Evolutionary conservation across 1,284 basidiomycete genomes (phyloP).

Genomic region (Anthracocystis panici-leucophaei): DNA sequence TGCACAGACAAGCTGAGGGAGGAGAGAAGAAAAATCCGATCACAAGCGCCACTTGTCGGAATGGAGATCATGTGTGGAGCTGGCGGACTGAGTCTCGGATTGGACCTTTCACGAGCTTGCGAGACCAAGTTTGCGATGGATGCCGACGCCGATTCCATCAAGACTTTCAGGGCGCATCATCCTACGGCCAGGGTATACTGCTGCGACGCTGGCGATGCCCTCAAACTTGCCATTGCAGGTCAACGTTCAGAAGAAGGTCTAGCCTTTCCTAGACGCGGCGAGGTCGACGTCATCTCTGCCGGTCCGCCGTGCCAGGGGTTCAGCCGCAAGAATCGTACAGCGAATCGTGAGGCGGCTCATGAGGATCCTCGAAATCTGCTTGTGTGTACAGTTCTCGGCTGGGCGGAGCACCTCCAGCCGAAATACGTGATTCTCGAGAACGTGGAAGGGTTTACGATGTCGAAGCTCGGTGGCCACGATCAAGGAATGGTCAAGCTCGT

Average conservation of each 20-base stretch:
- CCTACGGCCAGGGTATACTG: conserved; percentile 8
- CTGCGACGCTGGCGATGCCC: conserved; percentile 30
- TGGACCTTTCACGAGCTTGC: conserved; percentile 37
- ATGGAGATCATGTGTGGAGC: conserved; percentile 47
- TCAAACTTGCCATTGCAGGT: conserved; percentile 10
- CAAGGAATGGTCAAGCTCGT: conserved; percentile 34
- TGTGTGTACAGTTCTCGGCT: conserved; percentile 29
- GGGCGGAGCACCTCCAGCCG: conserved; percentile 36
- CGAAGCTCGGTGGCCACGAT: conserved; percentile 21
- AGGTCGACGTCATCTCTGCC: conserved; percentile 34
- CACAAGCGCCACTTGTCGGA: background rate
- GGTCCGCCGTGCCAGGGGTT: conserved; percentile 49
- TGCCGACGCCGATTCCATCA: conserved; percentile 7
- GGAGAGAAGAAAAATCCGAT: background rate
- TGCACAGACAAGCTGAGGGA: background rate
- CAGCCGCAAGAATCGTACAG: conserved; percentile 25
- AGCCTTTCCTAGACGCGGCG: conserved; percentile 14
- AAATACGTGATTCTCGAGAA: conserved; percentile 40
- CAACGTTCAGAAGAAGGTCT: background rate
- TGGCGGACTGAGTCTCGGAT: conserved; percentile 40
- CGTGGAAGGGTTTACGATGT: conserved; percentile 28
- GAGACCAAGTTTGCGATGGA: conserved; percentile 40
- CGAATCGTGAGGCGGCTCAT: conserved; percentile 15
- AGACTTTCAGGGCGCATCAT: conserved; percentile 39
- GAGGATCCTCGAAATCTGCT: conserved; percentile 36